phyloP scores from a whole-genome alignment of 1,284 basidiomycete genomes.

The Anthracocystis walkeri region DNA sequence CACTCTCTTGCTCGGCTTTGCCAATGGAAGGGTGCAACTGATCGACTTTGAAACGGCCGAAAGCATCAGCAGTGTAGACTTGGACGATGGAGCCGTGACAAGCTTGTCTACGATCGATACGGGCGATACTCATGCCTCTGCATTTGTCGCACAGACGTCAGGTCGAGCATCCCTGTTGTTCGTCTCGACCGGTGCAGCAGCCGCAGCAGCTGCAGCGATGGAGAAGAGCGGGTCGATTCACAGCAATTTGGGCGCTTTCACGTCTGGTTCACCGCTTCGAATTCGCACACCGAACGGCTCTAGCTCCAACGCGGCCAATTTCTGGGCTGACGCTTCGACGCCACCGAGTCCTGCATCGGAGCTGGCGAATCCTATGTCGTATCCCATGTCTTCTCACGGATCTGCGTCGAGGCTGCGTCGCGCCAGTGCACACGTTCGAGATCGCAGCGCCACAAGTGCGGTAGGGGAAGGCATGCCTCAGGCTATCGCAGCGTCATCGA shows the following conservation, averaged over 20 bases:
- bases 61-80: constrained; percentile 32
- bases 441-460: constrained; percentile 26
- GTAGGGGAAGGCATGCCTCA: constrained; percentile 12
- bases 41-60: constrained; percentile 35
- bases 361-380: constrained; percentile 32
- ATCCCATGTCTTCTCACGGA: constrained; percentile 52
- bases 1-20: constrained; percentile 43
- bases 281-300: constrained; percentile 46
- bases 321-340: constrained; percentile 44
- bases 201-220: constrained; percentile 15
- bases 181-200: constrained; percentile 14
- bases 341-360: constrained; percentile 49
- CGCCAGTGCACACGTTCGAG: constrained; percentile 37
- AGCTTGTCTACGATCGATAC: constrained; percentile 15
- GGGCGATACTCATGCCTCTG: constrained; percentile 24
- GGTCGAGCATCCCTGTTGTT: constrained; percentile 33
- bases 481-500: constrained; percentile 24
- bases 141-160: constrained; percentile 37
- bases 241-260: constrained; percentile 27
- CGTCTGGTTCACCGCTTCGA: constrained; percentile 38
- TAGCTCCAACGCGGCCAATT: constrained; percentile 33
- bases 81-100: constrained; percentile 45
- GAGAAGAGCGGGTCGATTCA: constrained; percentile 44
- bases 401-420: constrained; percentile 38
- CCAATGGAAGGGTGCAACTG: constrained; percentile 32